Base-by-base conservation (phyloP, 495 filamentous ascomycete genomes). In the Paragyromitra xinjiangensis region DNA sequence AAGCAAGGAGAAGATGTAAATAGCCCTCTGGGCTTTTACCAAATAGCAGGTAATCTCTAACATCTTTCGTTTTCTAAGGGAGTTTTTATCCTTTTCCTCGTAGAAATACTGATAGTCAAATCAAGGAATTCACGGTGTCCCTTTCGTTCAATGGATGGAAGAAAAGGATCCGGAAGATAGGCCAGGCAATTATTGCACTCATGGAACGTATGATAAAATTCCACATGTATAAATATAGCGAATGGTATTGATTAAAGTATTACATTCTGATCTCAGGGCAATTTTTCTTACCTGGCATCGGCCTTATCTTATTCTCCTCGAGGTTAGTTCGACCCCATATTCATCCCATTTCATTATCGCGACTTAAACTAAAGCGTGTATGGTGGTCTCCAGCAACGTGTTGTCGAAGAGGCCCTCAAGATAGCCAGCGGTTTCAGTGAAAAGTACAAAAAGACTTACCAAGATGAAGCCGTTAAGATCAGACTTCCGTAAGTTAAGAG, bases 221-320 rank as follows among this genome's bases (percentile, higher is more conserved):
- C 37, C 40, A 29, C 34, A 40, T 3, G 16, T 12, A 42, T 39
- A 61, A 3, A 48, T 16, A 48, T 16, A 16, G 16, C 16, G 44
- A 16, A 48, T 5, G n/a, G 19, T 55, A 24, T 1, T 1, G 19
- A 4, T n/a, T 55, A 26, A 19, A 62, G 34, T 14, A 42, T 37
- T 34, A 37, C 19, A 39, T 34, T 9, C 19, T 71, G 12, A 62
- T 29, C n/a, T 26, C 16, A 73, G 59, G 19, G 29, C 59, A 11
- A n/a, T 65, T 42, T 73, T 73, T 44, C 59, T 65, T 56, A 65
- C 70, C 2, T 73, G 70, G 70, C 70, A 73, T 24, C 70, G 70
- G 12, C 70, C 70, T 16, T 73, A 73, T 26, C 59, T 73, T 16
- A 44, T 73, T 2, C 48, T 73, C 9, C 26, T 65, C 9, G 70